Conservation (phyloP, 2,329 filamentous ascomycete species). For the Exophiala aquamarina region DNA sequence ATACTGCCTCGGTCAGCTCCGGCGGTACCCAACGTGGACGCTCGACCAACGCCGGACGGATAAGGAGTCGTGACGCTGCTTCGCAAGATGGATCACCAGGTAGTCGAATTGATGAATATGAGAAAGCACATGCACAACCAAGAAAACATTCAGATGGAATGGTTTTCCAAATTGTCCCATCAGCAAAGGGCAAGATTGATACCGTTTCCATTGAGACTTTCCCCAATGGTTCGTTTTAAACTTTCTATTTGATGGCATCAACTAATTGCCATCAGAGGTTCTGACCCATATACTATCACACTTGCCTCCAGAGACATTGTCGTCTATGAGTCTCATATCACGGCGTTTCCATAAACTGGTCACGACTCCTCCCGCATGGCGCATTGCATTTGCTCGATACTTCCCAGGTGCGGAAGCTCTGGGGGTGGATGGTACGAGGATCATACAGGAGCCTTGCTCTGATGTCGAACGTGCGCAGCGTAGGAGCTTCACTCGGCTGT, state of each 20-base stretch:
- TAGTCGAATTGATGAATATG: conserved; percentile 57
- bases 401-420: conserved; percentile 74
- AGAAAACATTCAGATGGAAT: conserved; percentile 42
- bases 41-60: conserved; percentile 28
- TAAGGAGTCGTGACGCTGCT: conserved; percentile 29
- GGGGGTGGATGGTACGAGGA: conserved; percentile 36
- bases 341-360: conserved; percentile 83
- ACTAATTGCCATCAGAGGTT: conserved; percentile 64
- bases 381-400: conserved; percentile 84
- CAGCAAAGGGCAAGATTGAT: conserved; percentile 44
- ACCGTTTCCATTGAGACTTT: conserved; percentile 58
- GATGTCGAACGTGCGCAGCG: conserved; percentile 61
- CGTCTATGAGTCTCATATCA: conserved; percentile 79
- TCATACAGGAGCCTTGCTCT: conserved; percentile 41
- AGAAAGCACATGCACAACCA: conserved; percentile 44
- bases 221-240: conserved; percentile 69
- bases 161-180: conserved; percentile 53
- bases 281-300: conserved; percentile 89
- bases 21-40: conserved; percentile 27
- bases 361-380: conserved; percentile 90
- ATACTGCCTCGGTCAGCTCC: conserved; percentile 28
- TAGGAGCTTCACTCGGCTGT: conserved; percentile 79
- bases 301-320: conserved; percentile 79
- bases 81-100: conserved; percentile 43
- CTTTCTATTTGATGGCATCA: conserved; percentile 2